Conservation (phyloP, 805 yeast genomes). For the Danielia reshetovae region DNA sequence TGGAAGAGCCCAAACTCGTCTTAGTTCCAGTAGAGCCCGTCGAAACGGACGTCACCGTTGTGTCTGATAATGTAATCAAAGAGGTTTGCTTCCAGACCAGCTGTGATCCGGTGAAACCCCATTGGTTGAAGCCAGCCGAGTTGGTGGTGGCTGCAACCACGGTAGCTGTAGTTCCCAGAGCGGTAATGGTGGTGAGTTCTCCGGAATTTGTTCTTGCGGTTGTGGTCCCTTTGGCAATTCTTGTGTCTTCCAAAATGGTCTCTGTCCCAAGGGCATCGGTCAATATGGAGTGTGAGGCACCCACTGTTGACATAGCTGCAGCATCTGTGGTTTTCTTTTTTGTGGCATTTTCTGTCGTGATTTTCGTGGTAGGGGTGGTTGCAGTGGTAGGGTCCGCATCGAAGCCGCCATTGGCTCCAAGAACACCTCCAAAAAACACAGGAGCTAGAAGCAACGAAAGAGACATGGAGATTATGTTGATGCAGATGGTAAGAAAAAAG, state of each 20-base stretch:
- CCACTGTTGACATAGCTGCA: no score
- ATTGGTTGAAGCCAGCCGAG: slow-evolving; percentile 28
- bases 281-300: no score
- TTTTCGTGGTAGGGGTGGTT: neutral
- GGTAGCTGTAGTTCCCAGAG: slow-evolving; percentile 2
- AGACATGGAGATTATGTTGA: no score
- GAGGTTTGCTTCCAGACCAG: slow-evolving; percentile 28
- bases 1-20: neutral
- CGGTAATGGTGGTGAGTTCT: no score
- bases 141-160: slow-evolving; percentile 3
- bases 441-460: neutral
- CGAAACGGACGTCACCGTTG: neutral
- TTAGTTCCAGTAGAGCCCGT: neutral
- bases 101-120: slow-evolving; percentile 41
- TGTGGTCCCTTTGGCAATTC: no score
- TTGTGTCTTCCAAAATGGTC: no score
- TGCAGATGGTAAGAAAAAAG: no score
- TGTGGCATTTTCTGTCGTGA: slow-evolving; percentile 2
- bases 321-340: slow-evolving; percentile 3
- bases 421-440: slow-evolving; percentile 1
- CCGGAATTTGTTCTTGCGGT: no score
- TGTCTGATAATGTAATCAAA: neutral
- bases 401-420: slow-evolving; percentile 15
- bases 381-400: slow-evolving; percentile 3
- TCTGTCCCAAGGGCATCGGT: no score